Evolutionary conservation across 2,329 filamentous ascomycete species (phyloP).

Genomic region (Emydomyces testavorans): DNA sequence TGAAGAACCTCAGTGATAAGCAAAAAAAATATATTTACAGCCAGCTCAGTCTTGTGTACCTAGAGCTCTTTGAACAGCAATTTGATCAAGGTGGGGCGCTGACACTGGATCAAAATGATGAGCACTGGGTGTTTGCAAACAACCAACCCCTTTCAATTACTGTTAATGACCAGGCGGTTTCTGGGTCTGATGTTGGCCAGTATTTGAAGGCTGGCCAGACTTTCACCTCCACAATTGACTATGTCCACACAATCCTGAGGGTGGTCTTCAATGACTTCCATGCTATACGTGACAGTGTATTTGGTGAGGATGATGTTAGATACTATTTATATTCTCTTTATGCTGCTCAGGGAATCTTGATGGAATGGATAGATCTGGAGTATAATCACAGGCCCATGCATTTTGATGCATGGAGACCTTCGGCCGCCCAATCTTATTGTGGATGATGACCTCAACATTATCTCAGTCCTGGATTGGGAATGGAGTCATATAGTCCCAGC

Average conservation of each 20-base stretch:
- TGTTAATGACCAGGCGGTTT: slow-evolving; percentile 10
- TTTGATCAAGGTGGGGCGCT: slow-evolving; percentile 10
- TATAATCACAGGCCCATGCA: slow-evolving; percentile 13
- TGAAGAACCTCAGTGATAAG: not conserved
- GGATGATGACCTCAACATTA: slow-evolving; percentile 8
- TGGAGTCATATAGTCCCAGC: slow-evolving; percentile 9
- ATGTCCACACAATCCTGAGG: slow-evolving; percentile 7
- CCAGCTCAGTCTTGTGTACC: slow-evolving; percentile 6
- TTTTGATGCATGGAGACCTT: slow-evolving; percentile 14
- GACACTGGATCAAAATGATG: slow-evolving; percentile 7
- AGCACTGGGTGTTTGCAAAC: slow-evolving; percentile 9
- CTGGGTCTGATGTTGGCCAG: not conserved
- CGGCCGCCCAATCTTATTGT: slow-evolving; percentile 11
- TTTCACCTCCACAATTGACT: slow-evolving; percentile 12
- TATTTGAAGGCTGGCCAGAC: slow-evolving; percentile 8
- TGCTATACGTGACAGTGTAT: slow-evolving; percentile 6
- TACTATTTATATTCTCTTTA: slow-evolving; percentile 12
- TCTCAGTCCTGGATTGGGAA: slow-evolving; percentile 8
- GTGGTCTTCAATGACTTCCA: slow-evolving; percentile 14
- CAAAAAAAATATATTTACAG: not conserved
- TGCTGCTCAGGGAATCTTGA: slow-evolving; percentile 6
- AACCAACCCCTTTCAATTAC: slow-evolving; percentile 7
- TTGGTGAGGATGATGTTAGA: slow-evolving; percentile 12
- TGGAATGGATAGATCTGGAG: slow-evolving; percentile 12
- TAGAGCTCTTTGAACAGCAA: slow-evolving; percentile 8